Conservation (phyloP, 257 asterid species). For the Scutellaria galericulata region DNA sequence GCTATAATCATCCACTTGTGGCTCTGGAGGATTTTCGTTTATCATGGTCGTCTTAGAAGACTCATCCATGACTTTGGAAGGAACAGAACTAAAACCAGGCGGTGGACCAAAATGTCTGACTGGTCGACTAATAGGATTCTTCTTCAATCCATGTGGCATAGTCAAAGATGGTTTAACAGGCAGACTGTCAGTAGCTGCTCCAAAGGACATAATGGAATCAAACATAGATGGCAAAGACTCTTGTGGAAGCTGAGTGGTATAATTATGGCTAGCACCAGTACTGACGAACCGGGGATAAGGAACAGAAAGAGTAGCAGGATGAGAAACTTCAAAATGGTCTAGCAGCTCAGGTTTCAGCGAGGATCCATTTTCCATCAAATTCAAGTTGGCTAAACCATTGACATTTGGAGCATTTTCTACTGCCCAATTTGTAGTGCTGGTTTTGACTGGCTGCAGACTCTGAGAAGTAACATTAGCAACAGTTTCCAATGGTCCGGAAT, state of each 20-base stretch:
- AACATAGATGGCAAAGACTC: constrained; percentile 51
- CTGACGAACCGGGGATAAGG: constrained; percentile 52
- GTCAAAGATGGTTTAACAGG: constrained; percentile 47
- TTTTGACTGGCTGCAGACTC: constrained; percentile 47
- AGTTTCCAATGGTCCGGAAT: constrained; percentile 40
- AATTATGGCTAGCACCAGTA: constrained; percentile 35
- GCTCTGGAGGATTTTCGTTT: constrained; percentile 46
- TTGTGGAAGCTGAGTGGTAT: constrained; percentile 45
- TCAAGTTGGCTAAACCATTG: constrained; percentile 58
- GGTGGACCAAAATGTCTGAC: constrained; percentile 87
- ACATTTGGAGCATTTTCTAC: constrained; percentile 43
- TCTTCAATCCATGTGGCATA: constrained; percentile 58
- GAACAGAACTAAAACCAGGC: constrained; percentile 84
- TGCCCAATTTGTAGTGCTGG: constrained; percentile 52
- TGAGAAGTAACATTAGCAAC: constrained; percentile 46
- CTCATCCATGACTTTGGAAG: constrained; percentile 64
- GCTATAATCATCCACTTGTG: constrained; percentile 67
- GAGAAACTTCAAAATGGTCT: constrained; percentile 51
- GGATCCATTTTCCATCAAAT: constrained; percentile 57
- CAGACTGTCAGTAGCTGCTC: constrained; percentile 41
- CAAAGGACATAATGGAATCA: constrained; percentile 54
- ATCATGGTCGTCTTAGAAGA: constrained; percentile 41
- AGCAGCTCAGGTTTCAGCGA: constrained; percentile 45
- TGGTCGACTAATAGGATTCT: constrained; percentile 82
- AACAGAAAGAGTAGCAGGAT: constrained; percentile 54